Evolutionary conservation across 192 early-diverging fungal genomes (phyloP).

Genomic region (Coemansia sp.): DNA sequence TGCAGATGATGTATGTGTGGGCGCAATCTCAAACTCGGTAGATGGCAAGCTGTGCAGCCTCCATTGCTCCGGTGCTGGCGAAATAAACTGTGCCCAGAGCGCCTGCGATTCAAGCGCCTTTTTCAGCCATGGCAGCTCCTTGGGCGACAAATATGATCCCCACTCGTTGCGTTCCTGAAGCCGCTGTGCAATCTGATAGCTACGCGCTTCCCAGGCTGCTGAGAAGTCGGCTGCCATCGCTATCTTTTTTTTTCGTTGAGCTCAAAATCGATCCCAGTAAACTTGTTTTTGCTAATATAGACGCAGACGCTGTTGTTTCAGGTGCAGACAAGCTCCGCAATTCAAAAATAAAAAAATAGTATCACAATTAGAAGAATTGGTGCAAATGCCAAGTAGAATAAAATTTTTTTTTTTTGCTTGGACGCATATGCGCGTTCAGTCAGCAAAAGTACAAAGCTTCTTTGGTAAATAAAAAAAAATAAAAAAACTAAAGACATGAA

Average conservation of each 20-base stretch:
- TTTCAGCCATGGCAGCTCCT: conserved; percentile 37
- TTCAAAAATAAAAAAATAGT: no score
- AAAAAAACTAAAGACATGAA: no score
- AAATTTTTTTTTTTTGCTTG: no score
- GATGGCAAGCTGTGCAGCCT: conserved; percentile 28
- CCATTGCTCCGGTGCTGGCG: conserved; percentile 47
- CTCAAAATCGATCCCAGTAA: not conserved
- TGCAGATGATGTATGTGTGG: not conserved
- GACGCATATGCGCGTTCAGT: no score
- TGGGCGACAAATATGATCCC: conserved; percentile 25
- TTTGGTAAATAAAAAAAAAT: no score
- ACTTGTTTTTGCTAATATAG: no score
- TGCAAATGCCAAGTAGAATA: no score
- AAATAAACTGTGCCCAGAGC: conserved; percentile 52
- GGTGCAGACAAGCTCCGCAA: no score
- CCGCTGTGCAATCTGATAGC: conserved; percentile 45
- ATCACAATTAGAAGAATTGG: no score
- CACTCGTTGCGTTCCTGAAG: conserved; percentile 37
- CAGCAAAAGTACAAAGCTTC: no score
- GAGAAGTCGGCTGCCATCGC: conserved; percentile 9
- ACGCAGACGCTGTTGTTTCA: not conserved
- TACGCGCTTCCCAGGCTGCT: conserved; percentile 29
- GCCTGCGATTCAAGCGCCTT: conserved; percentile 37
- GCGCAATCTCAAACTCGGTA: conserved; percentile 19
- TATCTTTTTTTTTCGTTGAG: not conserved